These are phyloP conservation scores for Entelexis sorbosivorans DNA, from an alignment of 1,139 yeast species.

Conservation along the genomic window DNA sequence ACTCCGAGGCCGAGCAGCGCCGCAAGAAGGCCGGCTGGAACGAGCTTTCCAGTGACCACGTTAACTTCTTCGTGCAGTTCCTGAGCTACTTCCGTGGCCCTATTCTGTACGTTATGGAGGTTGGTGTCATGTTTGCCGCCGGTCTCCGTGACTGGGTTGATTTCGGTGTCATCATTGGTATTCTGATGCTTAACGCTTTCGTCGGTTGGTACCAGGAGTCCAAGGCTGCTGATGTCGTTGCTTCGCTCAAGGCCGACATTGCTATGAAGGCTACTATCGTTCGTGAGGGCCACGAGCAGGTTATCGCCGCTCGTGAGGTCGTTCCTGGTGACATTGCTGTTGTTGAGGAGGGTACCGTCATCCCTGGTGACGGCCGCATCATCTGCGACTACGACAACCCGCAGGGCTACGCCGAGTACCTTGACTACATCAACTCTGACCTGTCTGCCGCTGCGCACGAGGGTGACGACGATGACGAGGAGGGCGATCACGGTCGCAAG, in stretches of 20 bases:
- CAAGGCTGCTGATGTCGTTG: constrained; percentile 94
- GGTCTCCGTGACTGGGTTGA: constrained; percentile 65
- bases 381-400: constrained; percentile 41
- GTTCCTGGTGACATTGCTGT: constrained; percentile 40
- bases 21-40: constrained; percentile 54
- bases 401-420: constrained; percentile 32
- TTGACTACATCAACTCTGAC: constrained; percentile 32
- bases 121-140: constrained; percentile 56
- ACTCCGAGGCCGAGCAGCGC: constrained; percentile 45
- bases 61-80: constrained; percentile 48
- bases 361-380: constrained; percentile 90
- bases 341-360: constrained; percentile 88
- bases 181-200: constrained; percentile 43
- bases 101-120: constrained; percentile 59
- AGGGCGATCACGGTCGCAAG: constrained; percentile 44
- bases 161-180: constrained; percentile 58
- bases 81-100: constrained; percentile 56
- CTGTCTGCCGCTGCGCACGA: constrained; percentile 57
- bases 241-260: constrained; percentile 83
- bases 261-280: constrained; percentile 81
- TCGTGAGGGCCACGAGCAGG: constrained; percentile 52
- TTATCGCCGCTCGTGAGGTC: constrained; percentile 25
- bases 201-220: constrained; percentile 63
- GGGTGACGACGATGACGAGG: constrained; percentile 63
- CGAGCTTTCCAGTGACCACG: constrained; percentile 53